These are phyloP conservation scores for Petrea volubilis DNA, from an alignment of 257 asterid genomes.

Conservation along the genomic window DNA sequence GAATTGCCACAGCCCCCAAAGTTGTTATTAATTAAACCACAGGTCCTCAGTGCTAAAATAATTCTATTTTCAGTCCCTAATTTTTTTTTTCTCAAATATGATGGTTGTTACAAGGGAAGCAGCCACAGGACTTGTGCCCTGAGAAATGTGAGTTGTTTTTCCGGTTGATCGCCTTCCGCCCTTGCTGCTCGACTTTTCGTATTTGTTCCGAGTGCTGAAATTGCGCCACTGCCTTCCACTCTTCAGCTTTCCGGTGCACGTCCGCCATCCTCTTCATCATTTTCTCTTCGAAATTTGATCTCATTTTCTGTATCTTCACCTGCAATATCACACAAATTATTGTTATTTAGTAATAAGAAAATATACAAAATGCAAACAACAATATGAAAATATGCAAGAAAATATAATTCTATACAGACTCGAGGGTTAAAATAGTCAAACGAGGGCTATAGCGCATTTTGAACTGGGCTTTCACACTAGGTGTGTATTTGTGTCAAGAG, in stretches of 20 bases:
- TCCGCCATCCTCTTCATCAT: conserved; percentile 90
- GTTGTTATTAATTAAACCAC: neutral
- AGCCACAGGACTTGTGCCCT: conserved; percentile 62
- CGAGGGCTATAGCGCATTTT: too few relatives aligned
- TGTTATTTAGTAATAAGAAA: too few relatives aligned
- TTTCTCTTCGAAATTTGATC: conserved; percentile 84
- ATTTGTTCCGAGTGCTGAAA: conserved; percentile 80
- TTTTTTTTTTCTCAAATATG: conserved; percentile 24
- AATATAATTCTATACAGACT: too few relatives aligned
- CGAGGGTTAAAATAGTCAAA: too few relatives aligned
- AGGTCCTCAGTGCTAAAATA: neutral
- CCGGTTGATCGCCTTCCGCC: conserved; percentile 42
- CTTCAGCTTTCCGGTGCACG: conserved; percentile 93
- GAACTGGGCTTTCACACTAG: too few relatives aligned
- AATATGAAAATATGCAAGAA: too few relatives aligned
- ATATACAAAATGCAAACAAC: too few relatives aligned
- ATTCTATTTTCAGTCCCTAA: neutral
- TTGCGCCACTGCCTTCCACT: conserved; percentile 76
- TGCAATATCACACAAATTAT: conserved; percentile 17
- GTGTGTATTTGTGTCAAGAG: too few relatives aligned
- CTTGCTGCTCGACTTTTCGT: conserved; percentile 50
- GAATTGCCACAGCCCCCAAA: neutral
- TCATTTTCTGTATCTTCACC: conserved; percentile 96
- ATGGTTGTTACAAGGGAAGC: conserved; percentile 76
- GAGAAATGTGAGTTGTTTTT: conserved; percentile 44